Percentiles rank a stretch among this genome's conserved stretches.
Conservation (phyloP, 371 early-diverging fungal genomes). For the Hamiltosporidium magnivora region DNA sequence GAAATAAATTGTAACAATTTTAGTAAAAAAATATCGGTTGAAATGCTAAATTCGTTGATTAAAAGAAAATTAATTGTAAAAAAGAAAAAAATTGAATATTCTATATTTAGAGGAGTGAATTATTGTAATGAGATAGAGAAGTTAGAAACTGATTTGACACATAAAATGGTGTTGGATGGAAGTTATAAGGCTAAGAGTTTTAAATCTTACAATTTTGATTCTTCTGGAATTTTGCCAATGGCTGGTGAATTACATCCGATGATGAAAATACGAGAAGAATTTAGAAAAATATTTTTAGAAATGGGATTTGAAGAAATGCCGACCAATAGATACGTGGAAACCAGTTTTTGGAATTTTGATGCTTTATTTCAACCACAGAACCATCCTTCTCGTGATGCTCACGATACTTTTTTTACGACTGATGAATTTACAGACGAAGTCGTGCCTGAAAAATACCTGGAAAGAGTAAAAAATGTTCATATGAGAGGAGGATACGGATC, state of each 20-base stretch:
- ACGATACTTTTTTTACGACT: slow-evolving; percentile 94
- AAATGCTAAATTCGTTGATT: slow-evolving; percentile 32
- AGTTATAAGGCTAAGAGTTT: slow-evolving; percentile 55
- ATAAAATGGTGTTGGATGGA: slow-evolving; percentile 31
- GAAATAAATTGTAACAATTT: neutral
- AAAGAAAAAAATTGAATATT: slow-evolving; percentile 38
- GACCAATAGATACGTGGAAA: slow-evolving; percentile 88
- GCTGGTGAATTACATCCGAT: slow-evolving; percentile 92
- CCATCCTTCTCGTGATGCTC: slow-evolving; percentile 93
- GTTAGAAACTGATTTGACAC: slow-evolving; percentile 41
- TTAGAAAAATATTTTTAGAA: slow-evolving; percentile 94
- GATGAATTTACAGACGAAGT: slow-evolving; percentile 59
- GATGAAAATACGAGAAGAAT: slow-evolving; percentile 94
- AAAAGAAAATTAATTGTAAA: slow-evolving; percentile 43
- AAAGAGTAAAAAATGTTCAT: slow-evolving; percentile 78
- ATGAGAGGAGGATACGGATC: slow-evolving; percentile 87
- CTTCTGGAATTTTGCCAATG: slow-evolving; percentile 65
- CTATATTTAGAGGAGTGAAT: slow-evolving; percentile 34
- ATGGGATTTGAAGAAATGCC: slow-evolving; percentile 91
- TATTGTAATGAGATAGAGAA: slow-evolving; percentile 12
- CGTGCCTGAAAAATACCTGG: slow-evolving; percentile 71
- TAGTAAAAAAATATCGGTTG: neutral
- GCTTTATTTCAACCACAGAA: slow-evolving; percentile 97
- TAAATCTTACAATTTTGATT: slow-evolving; percentile 95
- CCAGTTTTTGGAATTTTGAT: slow-evolving; percentile 99